A percentile compares a stretch with the other conserved stretches of the same genome.
phyloP scores from a whole-genome alignment of 495 filamentous ascomycete genomes.

The Podospora australis region DNA sequence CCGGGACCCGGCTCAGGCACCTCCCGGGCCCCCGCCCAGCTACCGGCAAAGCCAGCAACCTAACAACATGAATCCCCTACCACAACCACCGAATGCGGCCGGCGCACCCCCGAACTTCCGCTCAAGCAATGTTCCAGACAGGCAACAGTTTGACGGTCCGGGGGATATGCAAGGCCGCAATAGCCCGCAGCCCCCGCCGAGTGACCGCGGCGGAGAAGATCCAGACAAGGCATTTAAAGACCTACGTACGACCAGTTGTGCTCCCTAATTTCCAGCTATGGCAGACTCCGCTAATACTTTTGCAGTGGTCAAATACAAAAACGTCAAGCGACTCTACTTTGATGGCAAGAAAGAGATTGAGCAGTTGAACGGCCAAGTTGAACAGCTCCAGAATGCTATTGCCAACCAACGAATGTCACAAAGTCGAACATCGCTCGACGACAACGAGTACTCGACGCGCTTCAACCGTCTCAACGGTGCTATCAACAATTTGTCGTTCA shows the following conservation, averaged over 20 bases:
- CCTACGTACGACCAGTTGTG: slow-evolving; percentile 47
- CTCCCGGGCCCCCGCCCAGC: slow-evolving; percentile 40
- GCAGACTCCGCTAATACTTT: slow-evolving; percentile 6
- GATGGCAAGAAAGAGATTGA: slow-evolving; percentile 89
- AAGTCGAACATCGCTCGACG: slow-evolving; percentile 90
- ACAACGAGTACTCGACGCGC: slow-evolving; percentile 85
- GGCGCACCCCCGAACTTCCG: slow-evolving; percentile 35
- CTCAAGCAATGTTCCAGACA: slow-evolving; percentile 27
- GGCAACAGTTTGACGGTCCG: slow-evolving; percentile 33
- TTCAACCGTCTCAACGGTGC: slow-evolving; percentile 92
- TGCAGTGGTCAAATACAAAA: slow-evolving; percentile 88
- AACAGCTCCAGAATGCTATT: slow-evolving; percentile 91
- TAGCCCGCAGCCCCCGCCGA: slow-evolving; percentile 52
- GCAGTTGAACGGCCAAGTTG: slow-evolving; percentile 78
- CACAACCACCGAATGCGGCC: slow-evolving; percentile 32
- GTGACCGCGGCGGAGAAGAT: slow-evolving; percentile 47
- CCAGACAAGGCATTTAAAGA: slow-evolving; percentile 55
- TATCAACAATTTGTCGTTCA: slow-evolving; percentile 90
- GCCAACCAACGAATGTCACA: slow-evolving; percentile 92
- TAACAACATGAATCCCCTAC: slow-evolving; percentile 34
- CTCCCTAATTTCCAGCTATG: not conserved
- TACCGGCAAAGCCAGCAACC: slow-evolving; percentile 45
- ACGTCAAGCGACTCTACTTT: slow-evolving; percentile 96
- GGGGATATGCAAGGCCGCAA: slow-evolving; percentile 48
- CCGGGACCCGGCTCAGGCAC: slow-evolving; percentile 36